Conservation (phyloP, 495 filamentous ascomycete species). For the Neurospora sublineolata region DNA sequence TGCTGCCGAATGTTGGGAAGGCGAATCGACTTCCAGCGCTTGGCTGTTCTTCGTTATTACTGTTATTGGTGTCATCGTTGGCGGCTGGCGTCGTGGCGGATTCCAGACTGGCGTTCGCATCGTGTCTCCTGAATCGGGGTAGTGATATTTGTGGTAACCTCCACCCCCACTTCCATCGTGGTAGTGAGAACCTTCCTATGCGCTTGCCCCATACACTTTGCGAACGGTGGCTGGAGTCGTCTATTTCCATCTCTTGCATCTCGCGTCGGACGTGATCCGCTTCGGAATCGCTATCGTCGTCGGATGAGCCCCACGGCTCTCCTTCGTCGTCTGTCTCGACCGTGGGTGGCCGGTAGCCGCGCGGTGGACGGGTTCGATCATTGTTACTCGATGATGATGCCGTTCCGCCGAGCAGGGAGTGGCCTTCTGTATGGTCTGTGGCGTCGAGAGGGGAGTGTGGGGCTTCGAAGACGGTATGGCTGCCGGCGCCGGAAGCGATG, state of each 20-base stretch:
- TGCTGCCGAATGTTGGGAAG: constrained; percentile 18
- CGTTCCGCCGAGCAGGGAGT: constrained; percentile 42
- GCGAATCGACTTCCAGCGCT: constrained; percentile 7
- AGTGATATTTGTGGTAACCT: constrained; percentile 34
- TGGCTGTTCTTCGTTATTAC: background rate
- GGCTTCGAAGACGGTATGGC: constrained; percentile 7
- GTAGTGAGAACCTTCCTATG: constrained; percentile 28
- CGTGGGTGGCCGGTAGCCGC: constrained; percentile 61
- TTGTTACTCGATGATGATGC: constrained; percentile 16
- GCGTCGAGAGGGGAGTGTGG: constrained; percentile 27
- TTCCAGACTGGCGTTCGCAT: background rate
- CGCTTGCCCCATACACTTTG: constrained; percentile 39
- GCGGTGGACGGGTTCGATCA: constrained; percentile 23
- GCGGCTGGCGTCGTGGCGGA: constrained; percentile 6
- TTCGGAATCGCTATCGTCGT: constrained; percentile 31
- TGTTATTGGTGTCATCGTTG: background rate
- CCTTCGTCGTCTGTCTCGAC: constrained; percentile 50
- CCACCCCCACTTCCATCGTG: constrained; percentile 36
- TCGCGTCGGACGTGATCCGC: constrained; percentile 58
- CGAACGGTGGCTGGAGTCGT: constrained; percentile 50
- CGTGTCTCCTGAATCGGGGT: constrained; percentile 25
- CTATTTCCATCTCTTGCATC: constrained; percentile 82
- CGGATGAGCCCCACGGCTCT: constrained; percentile 24
- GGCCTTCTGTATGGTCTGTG: constrained; percentile 34
- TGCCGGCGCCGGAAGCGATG: constrained; percentile 36